Evolutionary conservation across 2,329 filamentous ascomycete species (phyloP), one percentile per base, ranked within the genome.

Genomic region (Chaetomium sp.): DNA sequence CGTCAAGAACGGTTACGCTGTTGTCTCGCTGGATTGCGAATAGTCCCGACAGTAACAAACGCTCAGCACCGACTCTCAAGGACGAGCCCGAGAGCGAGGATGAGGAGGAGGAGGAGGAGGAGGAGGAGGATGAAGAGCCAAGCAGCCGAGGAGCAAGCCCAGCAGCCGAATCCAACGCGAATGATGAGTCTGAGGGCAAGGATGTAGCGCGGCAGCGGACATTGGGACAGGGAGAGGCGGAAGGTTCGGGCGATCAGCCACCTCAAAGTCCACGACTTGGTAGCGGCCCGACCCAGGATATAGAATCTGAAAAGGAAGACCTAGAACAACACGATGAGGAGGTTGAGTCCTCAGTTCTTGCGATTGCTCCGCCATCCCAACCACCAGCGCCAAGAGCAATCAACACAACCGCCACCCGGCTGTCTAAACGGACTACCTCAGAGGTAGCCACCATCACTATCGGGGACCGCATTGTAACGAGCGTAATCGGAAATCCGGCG

Each of bases 391-490:
- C 64, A 14, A 66, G 62, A 38, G 59, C 61, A 14, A 67, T 51
- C 33, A 58, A 57, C 11, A 52, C 55, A 11, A 61, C 64, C 5
- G 48, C 59, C 1, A n/a, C 60, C 5, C 61, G 62, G 6, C 61
- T 63, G 27, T 77, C 79, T 1, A 87, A 82, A 65, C 79, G 86
- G 37, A 72, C 79, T 1, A 78, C 80, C 1, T 72, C 78, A 34
- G 84, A 89, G 63, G 73, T 85, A 51, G 87, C 88, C 19, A 89
- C 86, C 1, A 88, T 92, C 48, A 91, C 86, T 0, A 82, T 92
- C 53, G 88, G 87, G 1, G 77, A 85, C 59, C 79, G 78, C 46
- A 89, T 85, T 0, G 77, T 84, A 5, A 86, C 81, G 0, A 85
- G 84, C 19, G 77, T 83, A 36, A 78, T 90, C 61, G 86, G 86